A percentile compares a stretch with the other conserved stretches of the same genome.
These are phyloP conservation scores for Elongisporangium undulatum DNA, from an alignment of 352 stramenopile species.

Conservation along the genomic window DNA sequence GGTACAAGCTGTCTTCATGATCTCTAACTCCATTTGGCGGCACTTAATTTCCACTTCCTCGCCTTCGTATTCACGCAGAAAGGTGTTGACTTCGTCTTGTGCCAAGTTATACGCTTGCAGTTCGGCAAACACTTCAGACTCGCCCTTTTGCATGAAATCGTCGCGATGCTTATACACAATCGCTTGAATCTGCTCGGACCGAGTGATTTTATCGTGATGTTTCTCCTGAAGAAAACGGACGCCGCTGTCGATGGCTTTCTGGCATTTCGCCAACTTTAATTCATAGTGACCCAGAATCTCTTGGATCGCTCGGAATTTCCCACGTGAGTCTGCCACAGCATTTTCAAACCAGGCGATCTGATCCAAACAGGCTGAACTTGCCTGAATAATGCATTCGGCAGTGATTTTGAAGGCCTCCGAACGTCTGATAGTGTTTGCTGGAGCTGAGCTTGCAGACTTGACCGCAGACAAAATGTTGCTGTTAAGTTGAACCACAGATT, in stretches of 20 bases:
- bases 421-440: too few species aligned
- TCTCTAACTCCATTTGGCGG: constrained; percentile 8
- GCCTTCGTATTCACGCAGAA: constrained; percentile 21
- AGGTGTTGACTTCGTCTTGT: constrained; percentile 22
- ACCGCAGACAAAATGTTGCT: too few species aligned
- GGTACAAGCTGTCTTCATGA: constrained; percentile 14
- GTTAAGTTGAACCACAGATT: too few species aligned
- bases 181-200: constrained; percentile 22
- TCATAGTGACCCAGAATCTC: constrained; percentile 16
- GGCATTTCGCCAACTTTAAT: constrained; percentile 11
- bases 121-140: constrained; percentile 26
- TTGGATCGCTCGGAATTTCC: constrained; percentile 13
- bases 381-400: constrained; percentile 20
- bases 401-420: too few species aligned
- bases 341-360: constrained; percentile 24
- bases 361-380: constrained; percentile 32
- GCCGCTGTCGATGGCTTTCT: constrained; percentile 13
- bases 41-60: constrained; percentile 15
- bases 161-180: constrained; percentile 22
- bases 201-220: constrained; percentile 20
- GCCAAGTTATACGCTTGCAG: constrained; percentile 21
- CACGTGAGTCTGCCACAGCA: constrained; percentile 3
- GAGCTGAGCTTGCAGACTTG: too few species aligned
- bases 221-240: constrained; percentile 15
- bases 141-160: constrained; percentile 18